These are phyloP conservation scores for Aspergillus pseudoterreus DNA, from an alignment of 2,329 filamentous ascomycete genomes.

Conservation along the genomic window DNA sequence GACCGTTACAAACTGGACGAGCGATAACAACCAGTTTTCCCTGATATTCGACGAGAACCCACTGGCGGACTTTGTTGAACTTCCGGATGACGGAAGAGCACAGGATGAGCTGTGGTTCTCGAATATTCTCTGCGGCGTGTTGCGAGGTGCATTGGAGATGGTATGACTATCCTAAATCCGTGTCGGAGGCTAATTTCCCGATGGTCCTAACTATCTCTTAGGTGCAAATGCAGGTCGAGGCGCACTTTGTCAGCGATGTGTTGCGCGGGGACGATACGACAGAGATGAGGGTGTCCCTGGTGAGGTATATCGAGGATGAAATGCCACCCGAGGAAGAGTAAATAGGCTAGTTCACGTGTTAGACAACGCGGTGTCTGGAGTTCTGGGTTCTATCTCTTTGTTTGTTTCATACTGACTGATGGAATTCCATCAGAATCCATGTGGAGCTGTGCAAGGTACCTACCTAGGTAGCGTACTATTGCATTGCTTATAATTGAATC, in stretches of 20 bases:
- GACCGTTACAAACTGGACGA: conserved; percentile 90
- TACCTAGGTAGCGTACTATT: too few species aligned
- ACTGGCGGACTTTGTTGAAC: conserved; percentile 91
- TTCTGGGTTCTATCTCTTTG: conserved; percentile 9
- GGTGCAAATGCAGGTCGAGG: conserved; percentile 97
- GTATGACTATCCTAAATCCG: conserved; percentile 46
- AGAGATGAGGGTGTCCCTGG: conserved; percentile 89
- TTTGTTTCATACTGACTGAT: not conserved
- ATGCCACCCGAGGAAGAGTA: conserved; percentile 93
- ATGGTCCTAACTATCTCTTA: conserved; percentile 24
- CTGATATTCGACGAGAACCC: conserved; percentile 96
- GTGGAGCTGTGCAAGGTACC: too few species aligned
- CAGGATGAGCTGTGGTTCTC: conserved; percentile 99
- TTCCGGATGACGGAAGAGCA: conserved; percentile 90
- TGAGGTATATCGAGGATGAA: conserved; percentile 96
- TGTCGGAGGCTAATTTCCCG: not conserved
- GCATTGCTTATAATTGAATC: too few species aligned
- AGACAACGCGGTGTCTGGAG: conserved; percentile 21
- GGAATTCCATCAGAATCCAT: not conserved
- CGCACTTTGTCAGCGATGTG: conserved; percentile 91
- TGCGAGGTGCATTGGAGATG: conserved; percentile 93
- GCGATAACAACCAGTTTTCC: conserved; percentile 93
- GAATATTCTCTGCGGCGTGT: conserved; percentile 90
- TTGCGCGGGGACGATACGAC: conserved; percentile 92
- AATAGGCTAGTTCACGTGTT: conserved; percentile 25